These are phyloP conservation scores for Heliamphora exappendiculata DNA, from an alignment of 148 eudicot genomes.

Conservation along the genomic window DNA sequence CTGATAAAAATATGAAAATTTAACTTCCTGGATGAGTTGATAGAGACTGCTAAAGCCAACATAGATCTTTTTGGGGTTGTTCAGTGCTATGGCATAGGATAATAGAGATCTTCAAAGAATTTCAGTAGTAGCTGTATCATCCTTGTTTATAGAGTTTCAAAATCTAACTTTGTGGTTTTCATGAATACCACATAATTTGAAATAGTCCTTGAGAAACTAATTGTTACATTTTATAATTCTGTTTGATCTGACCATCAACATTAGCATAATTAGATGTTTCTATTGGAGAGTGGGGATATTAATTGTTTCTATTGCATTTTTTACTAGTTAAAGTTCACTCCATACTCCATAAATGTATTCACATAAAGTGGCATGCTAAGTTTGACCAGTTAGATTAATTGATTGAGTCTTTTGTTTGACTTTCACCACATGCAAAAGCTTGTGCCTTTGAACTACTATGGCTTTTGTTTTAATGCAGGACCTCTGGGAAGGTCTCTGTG, in stretches of 20 bases:
- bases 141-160: too few species aligned
- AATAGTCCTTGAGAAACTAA: background rate
- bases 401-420: background rate
- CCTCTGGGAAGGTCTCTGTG: background rate
- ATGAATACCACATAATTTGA: background rate
- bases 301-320: background rate
- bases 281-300: background rate
- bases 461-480: slow-evolving; percentile 1
- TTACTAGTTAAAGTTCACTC: background rate
- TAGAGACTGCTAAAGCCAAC: background rate
- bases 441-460: background rate
- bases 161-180: background rate
- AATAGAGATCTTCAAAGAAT: background rate
- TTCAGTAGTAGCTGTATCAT: background rate
- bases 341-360: background rate
- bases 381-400: background rate
- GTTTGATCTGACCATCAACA: background rate
- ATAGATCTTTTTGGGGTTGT: background rate
- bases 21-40: background rate
- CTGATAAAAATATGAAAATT: background rate
- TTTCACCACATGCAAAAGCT: background rate
- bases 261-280: background rate
- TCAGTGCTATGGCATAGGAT: background rate
- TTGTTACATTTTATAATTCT: background rate
- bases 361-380: background rate